Evolutionary conservation across 176 grass and related monocot species (phyloP), one percentile per base, ranked within the genome.

Genomic region (Secale cereale): DNA sequence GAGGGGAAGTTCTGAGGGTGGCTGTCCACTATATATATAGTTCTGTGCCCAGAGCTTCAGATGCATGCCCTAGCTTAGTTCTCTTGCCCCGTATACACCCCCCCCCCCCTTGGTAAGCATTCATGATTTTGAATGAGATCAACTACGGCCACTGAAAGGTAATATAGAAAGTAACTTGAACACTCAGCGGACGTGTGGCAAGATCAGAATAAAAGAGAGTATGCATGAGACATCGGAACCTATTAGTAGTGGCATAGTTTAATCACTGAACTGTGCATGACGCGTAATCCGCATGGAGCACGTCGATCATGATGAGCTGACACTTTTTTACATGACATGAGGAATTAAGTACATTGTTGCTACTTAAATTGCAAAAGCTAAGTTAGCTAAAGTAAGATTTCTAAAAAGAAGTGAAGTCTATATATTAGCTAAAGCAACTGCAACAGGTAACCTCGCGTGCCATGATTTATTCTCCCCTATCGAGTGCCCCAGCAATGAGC

Each of bases 401-500:
- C 29, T 87, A 50, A 80, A 84, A 87, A 84, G 88, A 17, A 70
- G 74, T 70, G 76, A 80, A 81, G 81, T 81, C 32, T 61, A 90
- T 76, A 76, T 43, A 84, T 84, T 87, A 91, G 52, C 25, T 50
- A 91, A 85, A 87, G 85, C 70, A 85, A 70, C 81, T 81, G 61
- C n/a, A 59, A 76, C 28, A 57, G 68, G 77, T 26, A 56, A 90
- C 41, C 40, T 70, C 25, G 81, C 30, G 61, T 81, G 85, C 31
- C 25, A 81, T 81, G 60, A 84, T 84, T 84, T 85, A 87, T 91
- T 81, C 89, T 83, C 30, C 48, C 29, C 85, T 83, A 86, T 67
- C 66, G 23, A 67, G 64, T 37, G 32, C 22, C 6, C 20, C 48
- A 66, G 36, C 36, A 79, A 52, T 79, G 65, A 83, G 64, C n/a